phyloP scores from a whole-genome alignment of 768 basidiomycete species.

The Mycena capillaripes region DNA sequence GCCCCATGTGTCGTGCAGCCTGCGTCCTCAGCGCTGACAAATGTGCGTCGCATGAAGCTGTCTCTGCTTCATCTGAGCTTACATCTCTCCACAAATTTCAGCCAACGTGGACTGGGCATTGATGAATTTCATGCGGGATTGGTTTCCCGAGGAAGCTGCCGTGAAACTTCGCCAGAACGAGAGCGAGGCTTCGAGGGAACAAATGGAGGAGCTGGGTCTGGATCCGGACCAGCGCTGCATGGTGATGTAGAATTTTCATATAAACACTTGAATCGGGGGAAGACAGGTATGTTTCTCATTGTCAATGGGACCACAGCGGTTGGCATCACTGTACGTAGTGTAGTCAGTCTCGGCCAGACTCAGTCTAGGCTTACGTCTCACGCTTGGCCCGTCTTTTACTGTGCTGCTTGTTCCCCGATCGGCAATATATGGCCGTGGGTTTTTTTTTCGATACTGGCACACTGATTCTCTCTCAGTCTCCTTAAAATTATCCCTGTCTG shows the following conservation, averaged over 20 bases:
- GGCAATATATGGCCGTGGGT: too few relatives aligned
- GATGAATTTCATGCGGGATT: slow-evolving; percentile 89
- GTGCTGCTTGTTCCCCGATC: too few relatives aligned
- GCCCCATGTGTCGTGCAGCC: slow-evolving; percentile 88
- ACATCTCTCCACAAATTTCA: slow-evolving; percentile 48
- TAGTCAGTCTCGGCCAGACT: too few relatives aligned
- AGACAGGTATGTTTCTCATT: too few relatives aligned
- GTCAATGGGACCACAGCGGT: too few relatives aligned
- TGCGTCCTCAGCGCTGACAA: slow-evolving; percentile 84
- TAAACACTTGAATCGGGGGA: too few relatives aligned
- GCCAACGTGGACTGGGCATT: slow-evolving; percentile 86
- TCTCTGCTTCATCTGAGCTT: slow-evolving; percentile 10
- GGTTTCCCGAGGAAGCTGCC: slow-evolving; percentile 90
- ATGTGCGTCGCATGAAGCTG: slow-evolving; percentile 63
- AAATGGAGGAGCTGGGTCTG: slow-evolving; percentile 75
- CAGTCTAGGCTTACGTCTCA: too few relatives aligned
- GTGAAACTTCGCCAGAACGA: slow-evolving; percentile 84
- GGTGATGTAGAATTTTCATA: slow-evolving; percentile 62
- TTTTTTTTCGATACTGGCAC: too few relatives aligned
- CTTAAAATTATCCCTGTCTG: too few relatives aligned
- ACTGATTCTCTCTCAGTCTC: too few relatives aligned
- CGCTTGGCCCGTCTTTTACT: too few relatives aligned
- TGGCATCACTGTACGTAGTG: too few relatives aligned
- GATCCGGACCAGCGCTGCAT: slow-evolving; percentile 59
- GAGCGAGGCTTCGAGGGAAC: slow-evolving; percentile 78